These are phyloP conservation scores for Fusarium subtropicale DNA, from an alignment of 2,329 filamentous ascomycete genomes.

Conservation along the genomic window DNA sequence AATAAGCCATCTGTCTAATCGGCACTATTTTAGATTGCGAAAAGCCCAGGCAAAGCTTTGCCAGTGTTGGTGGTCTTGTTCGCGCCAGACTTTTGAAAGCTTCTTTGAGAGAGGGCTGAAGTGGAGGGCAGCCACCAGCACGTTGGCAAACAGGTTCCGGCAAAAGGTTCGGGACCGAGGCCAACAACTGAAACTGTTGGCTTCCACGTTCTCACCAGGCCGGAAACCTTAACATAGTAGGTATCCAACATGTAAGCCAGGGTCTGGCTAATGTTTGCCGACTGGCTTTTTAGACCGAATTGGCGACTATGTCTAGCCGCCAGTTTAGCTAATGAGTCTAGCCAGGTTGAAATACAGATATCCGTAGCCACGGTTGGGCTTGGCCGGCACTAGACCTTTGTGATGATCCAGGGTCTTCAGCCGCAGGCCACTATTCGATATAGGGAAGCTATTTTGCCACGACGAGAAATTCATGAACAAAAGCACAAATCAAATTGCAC, in stretches of 20 bases:
- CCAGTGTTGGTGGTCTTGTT: background rate
- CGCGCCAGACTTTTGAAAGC: background rate
- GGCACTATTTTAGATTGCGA: background rate
- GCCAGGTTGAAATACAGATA: background rate
- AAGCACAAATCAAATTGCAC: background rate
- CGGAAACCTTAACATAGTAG: conserved; percentile 5
- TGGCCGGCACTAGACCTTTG: conserved; percentile 11
- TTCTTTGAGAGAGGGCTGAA: background rate
- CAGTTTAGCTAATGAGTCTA: background rate
- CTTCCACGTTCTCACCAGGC: conserved; percentile 5
- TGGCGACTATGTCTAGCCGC: background rate
- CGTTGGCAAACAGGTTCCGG: background rate
- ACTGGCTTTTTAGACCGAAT: conserved; percentile 12
- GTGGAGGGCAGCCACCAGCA: background rate
- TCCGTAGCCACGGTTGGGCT: conserved; percentile 13
- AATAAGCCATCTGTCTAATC: background rate
- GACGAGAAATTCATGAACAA: background rate
- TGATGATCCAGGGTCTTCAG: conserved; percentile 25
- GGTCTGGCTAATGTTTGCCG: background rate
- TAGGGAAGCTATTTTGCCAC: conserved; percentile 29
- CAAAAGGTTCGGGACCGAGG: conserved; percentile 8
- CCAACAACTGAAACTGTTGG: conserved; percentile 7
- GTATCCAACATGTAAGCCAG: conserved; percentile 7
- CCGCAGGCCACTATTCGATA: conserved; percentile 17
- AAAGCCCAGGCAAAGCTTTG: background rate